Base-by-base conservation (phyloP, 768 basidiomycete species). In the Boletus edulis region DNA sequence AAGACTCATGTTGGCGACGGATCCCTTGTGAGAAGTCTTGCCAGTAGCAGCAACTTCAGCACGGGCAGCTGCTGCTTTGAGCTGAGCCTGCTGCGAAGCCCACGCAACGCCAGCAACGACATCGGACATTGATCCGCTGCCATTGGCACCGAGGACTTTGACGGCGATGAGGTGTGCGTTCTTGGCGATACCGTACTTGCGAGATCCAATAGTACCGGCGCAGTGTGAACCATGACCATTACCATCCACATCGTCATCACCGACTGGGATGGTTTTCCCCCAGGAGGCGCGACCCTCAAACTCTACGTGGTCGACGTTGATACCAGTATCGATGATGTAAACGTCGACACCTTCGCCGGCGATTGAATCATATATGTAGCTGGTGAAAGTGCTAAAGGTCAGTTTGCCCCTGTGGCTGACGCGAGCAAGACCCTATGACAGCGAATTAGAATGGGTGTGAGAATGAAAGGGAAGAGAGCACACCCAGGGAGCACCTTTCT, bases 221-320 rank as follows among this genome's bases (percentile, higher is more conserved):
- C 93, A 95, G 71, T 95, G 94, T 32, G 90, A 83, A 39, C 96
- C 97, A 67, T 99, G 97, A 58, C 97, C 97, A 71, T 98, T 98
- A 53, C 85, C 91, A 64, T 98, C 97, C 59, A 83, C 81, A 63
- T 98, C 96, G 5, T 79, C 80, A 60, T 96, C 94, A 63, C 88
- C 84, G 64, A 66, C 47, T 9, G 96, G 94, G 58, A 98, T 81
- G 18, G 97, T 98, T 78, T 86, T 89, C 44, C 96, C 97, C 97
- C 97, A 98, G 13, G 64, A 73, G 1, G 94, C 94, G 55, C 94
- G 91, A 22, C 90, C 93, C 65, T 89, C 84, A 63, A 98, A 95
- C 64, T 98, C 91, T 20, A 76, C 75, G 70, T 98, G 97, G 11
- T 81, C 54, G 57, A 89, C 69, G 76, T 95, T 89, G 81, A 99